These are phyloP conservation scores for Graphilbum fragrans DNA, from an alignment of 2,329 filamentous ascomycete species.

Conservation along the genomic window DNA sequence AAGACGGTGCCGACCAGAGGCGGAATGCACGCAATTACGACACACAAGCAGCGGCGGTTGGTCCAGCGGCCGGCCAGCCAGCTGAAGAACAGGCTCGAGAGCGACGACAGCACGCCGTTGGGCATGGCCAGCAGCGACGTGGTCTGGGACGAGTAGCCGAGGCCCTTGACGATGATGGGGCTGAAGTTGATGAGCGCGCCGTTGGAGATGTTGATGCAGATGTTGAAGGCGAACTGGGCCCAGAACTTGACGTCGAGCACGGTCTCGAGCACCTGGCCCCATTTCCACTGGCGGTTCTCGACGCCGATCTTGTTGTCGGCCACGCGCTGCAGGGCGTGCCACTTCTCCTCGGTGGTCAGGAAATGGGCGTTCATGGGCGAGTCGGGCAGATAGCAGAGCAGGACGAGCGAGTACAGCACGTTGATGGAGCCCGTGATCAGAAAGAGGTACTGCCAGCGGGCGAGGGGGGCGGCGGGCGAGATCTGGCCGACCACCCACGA, in stretches of 20 bases:
- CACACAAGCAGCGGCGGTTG: conserved; percentile 24
- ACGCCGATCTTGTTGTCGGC: conserved; percentile 24
- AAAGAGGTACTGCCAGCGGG: too few species aligned
- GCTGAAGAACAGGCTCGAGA: conserved; percentile 24
- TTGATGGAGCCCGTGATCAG: too few species aligned
- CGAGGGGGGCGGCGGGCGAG: too few species aligned
- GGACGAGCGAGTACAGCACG: too few species aligned
- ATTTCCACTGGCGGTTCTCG: conserved; percentile 30
- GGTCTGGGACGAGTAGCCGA: conserved; percentile 29
- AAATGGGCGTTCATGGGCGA: too few species aligned
- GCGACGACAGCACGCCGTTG: conserved; percentile 21
- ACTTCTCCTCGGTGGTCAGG: conserved; percentile 14
- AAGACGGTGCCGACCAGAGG: conserved; percentile 31
- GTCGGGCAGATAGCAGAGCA: too few species aligned
- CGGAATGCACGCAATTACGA: conserved; percentile 33
- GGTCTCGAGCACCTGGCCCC: conserved; percentile 25
- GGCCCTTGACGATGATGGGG: conserved; percentile 30
- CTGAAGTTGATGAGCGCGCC: conserved; percentile 31
- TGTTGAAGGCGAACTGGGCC: conserved; percentile 24
- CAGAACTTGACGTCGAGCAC: conserved; percentile 23
- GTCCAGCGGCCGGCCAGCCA: conserved; percentile 21
- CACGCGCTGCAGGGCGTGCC: conserved; percentile 16
- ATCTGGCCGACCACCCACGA: too few species aligned
- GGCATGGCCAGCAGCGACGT: conserved; percentile 29
- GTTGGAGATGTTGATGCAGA: conserved; percentile 29